Conservation (phyloP, 2,329 filamentous ascomycete species). For the Corniculantispora saksenae region DNA sequence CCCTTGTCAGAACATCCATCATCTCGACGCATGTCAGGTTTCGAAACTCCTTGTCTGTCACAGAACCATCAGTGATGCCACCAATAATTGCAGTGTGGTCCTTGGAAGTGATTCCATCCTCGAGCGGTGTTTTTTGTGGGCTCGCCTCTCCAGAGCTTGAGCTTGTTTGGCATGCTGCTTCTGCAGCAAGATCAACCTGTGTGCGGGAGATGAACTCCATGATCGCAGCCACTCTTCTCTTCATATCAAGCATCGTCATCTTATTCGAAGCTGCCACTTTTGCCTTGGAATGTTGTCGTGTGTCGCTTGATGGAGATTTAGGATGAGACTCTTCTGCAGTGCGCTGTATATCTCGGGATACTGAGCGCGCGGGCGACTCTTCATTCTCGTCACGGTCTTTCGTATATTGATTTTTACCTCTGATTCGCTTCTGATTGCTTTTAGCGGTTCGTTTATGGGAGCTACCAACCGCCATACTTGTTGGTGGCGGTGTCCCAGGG, state of each 20-base stretch:
- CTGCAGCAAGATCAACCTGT: constrained; percentile 81
- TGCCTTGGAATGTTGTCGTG: constrained; percentile 56
- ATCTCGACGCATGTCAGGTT: constrained; percentile 79
- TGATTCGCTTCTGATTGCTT: constrained; percentile 65
- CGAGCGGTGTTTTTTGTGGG: constrained; percentile 37
- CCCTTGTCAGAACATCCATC: constrained; percentile 83
- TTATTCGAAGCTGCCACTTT: constrained; percentile 60
- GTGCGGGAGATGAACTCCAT: constrained; percentile 88
- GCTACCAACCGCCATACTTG: constrained; percentile 46
- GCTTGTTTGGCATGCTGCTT: constrained; percentile 47
- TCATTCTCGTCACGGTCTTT: constrained; percentile 68
- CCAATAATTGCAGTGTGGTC: constrained; percentile 19
- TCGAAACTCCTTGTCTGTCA: constrained; percentile 61
- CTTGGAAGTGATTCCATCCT: constrained; percentile 6
- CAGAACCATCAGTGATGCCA: not conserved
- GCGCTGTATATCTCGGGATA: constrained; percentile 49
- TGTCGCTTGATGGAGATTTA: constrained; percentile 42
- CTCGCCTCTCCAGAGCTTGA: constrained; percentile 41
- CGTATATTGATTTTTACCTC: constrained; percentile 80
- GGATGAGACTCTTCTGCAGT: constrained; percentile 38
- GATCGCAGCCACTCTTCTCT: constrained; percentile 78
- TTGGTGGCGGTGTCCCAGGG: constrained; percentile 45
- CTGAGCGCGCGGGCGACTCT: constrained; percentile 59
- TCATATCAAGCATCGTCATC: constrained; percentile 85
- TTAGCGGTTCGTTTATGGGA: constrained; percentile 61